These are phyloP conservation scores for Physocladia obscura DNA, from an alignment of 192 early-diverging fungal genomes.

Conservation along the genomic window DNA sequence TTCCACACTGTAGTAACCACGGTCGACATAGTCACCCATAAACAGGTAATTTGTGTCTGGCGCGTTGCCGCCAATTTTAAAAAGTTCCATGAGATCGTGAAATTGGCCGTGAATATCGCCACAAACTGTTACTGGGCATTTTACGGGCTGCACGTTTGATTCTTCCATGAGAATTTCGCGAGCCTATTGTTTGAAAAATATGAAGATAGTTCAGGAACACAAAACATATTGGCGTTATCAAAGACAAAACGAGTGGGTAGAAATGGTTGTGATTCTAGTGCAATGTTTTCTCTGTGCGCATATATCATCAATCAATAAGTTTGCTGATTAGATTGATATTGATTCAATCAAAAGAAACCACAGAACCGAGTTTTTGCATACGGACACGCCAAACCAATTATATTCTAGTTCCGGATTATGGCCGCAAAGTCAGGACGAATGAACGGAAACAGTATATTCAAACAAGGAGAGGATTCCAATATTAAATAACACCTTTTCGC, in stretches of 20 bases:
- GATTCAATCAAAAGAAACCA: no score
- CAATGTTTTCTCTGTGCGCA: no score
- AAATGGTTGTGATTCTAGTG: no score
- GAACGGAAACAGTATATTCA: no score
- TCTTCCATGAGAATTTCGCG: constrained; percentile 95
- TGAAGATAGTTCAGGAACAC: neutral
- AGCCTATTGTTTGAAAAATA: constrained; percentile 59
- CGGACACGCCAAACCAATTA: neutral
- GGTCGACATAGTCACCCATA: constrained; percentile 97
- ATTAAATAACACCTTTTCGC: constrained; percentile 85
- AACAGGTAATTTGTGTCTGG: constrained; percentile 98
- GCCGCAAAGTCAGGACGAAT: no score
- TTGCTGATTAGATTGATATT: no score
- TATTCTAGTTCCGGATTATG: neutral
- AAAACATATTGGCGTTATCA: no score
- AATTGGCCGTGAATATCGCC: constrained; percentile 99
- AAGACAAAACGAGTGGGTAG: no score
- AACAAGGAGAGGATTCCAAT: no score
- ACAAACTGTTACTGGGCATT: constrained; percentile 94
- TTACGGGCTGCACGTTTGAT: constrained; percentile 94
- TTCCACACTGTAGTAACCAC: constrained; percentile 94
- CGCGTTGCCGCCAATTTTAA: constrained; percentile 88
- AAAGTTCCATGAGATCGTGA: constrained; percentile 92
- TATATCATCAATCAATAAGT: no score
- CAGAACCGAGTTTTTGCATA: no score